These are phyloP conservation scores for Aspergillus pseudotamarii DNA, from an alignment of 2,329 filamentous ascomycete genomes.

Conservation along the genomic window DNA sequence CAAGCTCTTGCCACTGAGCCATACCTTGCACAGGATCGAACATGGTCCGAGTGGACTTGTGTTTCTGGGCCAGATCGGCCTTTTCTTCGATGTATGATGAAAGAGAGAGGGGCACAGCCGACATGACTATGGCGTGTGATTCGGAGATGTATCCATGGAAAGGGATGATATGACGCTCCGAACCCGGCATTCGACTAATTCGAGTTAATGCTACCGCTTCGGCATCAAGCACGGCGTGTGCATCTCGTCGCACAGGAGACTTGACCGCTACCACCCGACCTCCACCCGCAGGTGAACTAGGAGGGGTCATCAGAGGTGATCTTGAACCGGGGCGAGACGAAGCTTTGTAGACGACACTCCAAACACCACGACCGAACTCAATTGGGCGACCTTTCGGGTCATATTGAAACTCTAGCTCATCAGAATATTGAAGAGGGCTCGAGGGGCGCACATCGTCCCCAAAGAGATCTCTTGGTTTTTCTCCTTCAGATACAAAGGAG, in stretches of 20 bases:
- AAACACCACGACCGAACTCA: conserved; percentile 49
- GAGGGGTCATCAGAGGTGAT: conserved; percentile 29
- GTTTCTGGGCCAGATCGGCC: conserved; percentile 30
- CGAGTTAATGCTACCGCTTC: conserved; percentile 48
- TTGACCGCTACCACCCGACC: conserved; percentile 48
- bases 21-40: conserved; percentile 49
- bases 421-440: conserved; percentile 33
- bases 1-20: conserved; percentile 43
- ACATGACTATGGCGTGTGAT: conserved; percentile 46
- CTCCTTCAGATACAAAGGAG: conserved; percentile 12
- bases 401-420: conserved; percentile 36
- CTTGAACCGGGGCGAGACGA: conserved; percentile 23
- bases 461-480: conserved; percentile 2
- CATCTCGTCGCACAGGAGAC: conserved; percentile 44
- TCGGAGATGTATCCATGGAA: conserved; percentile 48
- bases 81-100: conserved; percentile 44
- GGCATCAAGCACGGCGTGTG: conserved; percentile 41
- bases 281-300: conserved; percentile 39
- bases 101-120: conserved; percentile 47
- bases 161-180: conserved; percentile 44
- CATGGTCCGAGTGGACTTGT: conserved; percentile 46
- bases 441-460: conserved; percentile 1
- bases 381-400: conserved; percentile 32
- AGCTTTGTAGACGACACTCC: conserved; percentile 53
- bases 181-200: conserved; percentile 35